Conservation (phyloP, 1,139 yeast genomes). For the Saccharomyces hybrid region DNA sequence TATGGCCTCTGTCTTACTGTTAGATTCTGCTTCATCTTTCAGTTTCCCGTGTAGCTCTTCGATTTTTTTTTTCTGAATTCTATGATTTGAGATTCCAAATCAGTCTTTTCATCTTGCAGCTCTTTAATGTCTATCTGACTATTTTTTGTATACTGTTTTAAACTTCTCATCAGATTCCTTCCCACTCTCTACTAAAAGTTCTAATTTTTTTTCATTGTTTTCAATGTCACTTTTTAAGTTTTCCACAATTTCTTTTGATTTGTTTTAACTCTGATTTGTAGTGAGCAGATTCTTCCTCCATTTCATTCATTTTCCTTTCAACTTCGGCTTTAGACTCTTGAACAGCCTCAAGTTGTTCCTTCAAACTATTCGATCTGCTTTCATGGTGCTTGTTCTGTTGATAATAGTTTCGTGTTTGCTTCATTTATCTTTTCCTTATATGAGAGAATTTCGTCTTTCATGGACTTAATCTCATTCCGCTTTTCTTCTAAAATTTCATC, state of each 20-base stretch:
- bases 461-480: neutral
- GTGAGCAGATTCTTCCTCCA: neutral
- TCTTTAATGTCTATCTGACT: slow-evolving; percentile 3
- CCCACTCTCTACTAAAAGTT: slow-evolving; percentile 1
- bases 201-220: neutral
- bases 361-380: neutral
- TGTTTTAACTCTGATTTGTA: neutral
- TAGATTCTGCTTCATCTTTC: neutral
- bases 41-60: slow-evolving; percentile 1
- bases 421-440: neutral
- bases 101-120: neutral
- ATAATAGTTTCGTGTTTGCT: neutral
- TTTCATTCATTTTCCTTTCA: slow-evolving; percentile 6
- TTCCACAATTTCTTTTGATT: neutral
- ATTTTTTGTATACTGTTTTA: neutral
- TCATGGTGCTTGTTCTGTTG: neutral
- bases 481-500: neutral
- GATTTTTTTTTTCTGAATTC: slow-evolving; percentile 5
- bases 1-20: neutral
- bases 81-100: neutral
- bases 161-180: slow-evolving; percentile 3
- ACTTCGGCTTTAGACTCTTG: neutral
- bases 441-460: neutral
- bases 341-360: neutral
- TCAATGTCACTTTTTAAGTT: neutral